Conservation (phyloP, 371 early-diverging fungal species). For the Saksenaea oblongispora region DNA sequence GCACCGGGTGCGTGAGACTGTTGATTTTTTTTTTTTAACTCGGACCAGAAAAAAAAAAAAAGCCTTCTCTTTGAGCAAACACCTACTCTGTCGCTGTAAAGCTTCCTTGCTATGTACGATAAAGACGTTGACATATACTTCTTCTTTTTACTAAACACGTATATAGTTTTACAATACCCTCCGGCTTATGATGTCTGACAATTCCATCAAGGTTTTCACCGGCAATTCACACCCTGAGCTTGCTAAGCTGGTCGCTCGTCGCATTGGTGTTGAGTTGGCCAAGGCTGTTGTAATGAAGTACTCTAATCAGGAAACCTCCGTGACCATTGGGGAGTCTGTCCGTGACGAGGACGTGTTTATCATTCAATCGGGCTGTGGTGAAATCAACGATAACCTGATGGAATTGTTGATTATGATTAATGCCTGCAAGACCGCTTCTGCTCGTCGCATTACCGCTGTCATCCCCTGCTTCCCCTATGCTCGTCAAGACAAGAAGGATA, state of each 20-base stretch:
- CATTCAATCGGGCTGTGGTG: conserved; percentile 88
- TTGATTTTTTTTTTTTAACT: conserved; percentile 9
- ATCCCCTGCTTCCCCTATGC: conserved; percentile 98
- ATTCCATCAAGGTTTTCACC: conserved; percentile 89
- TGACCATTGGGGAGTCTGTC: conserved; percentile 96
- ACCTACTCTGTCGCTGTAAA: neutral
- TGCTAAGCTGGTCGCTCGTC: conserved; percentile 86
- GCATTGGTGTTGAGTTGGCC: conserved; percentile 86
- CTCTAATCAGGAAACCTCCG: conserved; percentile 96
- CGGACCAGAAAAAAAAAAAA: neutral
- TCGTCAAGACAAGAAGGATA: conserved; percentile 95
- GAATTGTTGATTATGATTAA: conserved; percentile 95
- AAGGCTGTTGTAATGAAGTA: conserved; percentile 92
- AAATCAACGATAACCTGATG: conserved; percentile 94
- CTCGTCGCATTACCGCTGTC: conserved; percentile 93
- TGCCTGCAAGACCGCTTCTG: conserved; percentile 96
- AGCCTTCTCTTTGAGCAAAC: neutral
- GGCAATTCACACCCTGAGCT: conserved; percentile 96
- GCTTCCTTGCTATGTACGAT: neutral
- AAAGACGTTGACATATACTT: neutral
- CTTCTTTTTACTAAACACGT: neutral
- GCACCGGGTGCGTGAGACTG: neutral
- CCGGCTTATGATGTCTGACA: conserved; percentile 39
- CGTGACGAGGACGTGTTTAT: conserved; percentile 92
- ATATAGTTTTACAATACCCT: neutral